Evolutionary conservation across 306 rosid species (phyloP).

Genomic region (Fragaria vesca): DNA sequence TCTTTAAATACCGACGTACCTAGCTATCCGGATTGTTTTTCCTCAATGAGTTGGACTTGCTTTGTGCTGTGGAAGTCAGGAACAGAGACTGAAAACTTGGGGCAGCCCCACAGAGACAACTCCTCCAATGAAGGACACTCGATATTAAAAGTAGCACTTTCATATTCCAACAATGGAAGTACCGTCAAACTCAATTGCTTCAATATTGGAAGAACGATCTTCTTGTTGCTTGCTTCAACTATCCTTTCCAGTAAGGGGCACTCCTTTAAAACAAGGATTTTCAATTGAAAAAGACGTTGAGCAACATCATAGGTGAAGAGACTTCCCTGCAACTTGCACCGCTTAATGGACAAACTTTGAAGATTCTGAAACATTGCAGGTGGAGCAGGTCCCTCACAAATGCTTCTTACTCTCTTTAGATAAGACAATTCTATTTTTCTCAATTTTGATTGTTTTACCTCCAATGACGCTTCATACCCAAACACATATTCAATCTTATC

Average conservation of each 20-base stretch:
- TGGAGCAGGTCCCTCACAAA: background rate
- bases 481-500: background rate
- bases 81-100: background rate
- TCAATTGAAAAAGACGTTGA: background rate
- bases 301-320: background rate
- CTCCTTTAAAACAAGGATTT: background rate
- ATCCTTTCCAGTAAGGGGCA: background rate
- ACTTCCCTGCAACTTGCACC: background rate
- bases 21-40: background rate
- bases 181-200: background rate
- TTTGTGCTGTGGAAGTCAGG: constrained; percentile 11
- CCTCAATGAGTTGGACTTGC: background rate
- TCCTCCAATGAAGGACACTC: background rate
- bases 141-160: background rate
- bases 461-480: background rate
- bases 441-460: background rate
- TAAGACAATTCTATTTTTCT: background rate
- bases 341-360: background rate
- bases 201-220: background rate
- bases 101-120: too few species aligned
- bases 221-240: background rate
- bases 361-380: constrained; percentile 5
- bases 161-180: background rate
- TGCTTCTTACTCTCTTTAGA: background rate
- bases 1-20: background rate